Evolutionary conservation across 768 basidiomycete species (phyloP).

Genomic region (Lentinula lateritia): DNA sequence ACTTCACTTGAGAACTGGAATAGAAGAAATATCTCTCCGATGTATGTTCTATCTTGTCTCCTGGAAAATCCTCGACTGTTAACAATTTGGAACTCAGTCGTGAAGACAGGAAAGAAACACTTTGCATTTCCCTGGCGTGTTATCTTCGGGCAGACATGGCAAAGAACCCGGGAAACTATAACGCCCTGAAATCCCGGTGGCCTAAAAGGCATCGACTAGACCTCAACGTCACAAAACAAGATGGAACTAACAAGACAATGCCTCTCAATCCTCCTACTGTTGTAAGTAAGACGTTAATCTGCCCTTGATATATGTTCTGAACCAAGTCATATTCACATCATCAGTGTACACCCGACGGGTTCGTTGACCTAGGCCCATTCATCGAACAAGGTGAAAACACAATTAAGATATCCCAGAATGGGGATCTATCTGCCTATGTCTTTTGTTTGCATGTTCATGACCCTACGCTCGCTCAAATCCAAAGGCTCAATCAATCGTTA

Average conservation of each 20-base stretch:
- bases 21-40: neutral
- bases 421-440: constrained; percentile 38
- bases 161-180: neutral
- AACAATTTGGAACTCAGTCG: neutral
- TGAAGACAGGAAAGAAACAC: neutral
- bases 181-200: constrained; percentile 32
- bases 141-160: neutral
- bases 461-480: constrained; percentile 42
- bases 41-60: neutral
- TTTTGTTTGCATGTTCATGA: constrained; percentile 44
- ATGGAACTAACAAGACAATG: constrained; percentile 21
- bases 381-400: constrained; percentile 34
- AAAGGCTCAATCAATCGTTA: constrained; percentile 22
- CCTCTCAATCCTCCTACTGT: constrained; percentile 38
- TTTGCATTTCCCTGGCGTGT: constrained; percentile 5
- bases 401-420: constrained; percentile 35
- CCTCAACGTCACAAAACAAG: constrained; percentile 28
- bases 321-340: neutral
- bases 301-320: neutral
- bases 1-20: neutral
- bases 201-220: constrained; percentile 23
- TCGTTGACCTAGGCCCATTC: constrained; percentile 48
- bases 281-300: constrained; percentile 18
- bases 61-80: neutral
- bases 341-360: constrained; percentile 31